phyloP scores from a whole-genome alignment of 2,329 filamentous ascomycete species.

The Aphanocladium album region DNA sequence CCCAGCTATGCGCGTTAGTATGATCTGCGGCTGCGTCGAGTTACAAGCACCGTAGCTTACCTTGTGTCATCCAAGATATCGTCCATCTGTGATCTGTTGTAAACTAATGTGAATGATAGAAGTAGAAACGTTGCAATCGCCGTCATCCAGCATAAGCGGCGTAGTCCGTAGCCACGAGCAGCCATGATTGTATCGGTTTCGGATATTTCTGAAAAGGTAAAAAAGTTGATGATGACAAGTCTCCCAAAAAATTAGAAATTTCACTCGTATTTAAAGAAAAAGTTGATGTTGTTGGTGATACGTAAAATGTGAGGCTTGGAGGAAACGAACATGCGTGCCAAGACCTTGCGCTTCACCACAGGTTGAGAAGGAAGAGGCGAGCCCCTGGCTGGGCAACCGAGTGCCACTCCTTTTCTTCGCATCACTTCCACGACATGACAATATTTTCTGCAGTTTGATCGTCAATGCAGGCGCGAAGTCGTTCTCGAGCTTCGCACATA shows the following conservation, averaged over 20 bases:
- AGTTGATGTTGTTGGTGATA: background rate
- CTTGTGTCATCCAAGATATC: background rate
- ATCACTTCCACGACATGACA: background rate
- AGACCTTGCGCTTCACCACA: background rate
- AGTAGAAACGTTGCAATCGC: background rate
- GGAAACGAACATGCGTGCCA: slow-evolving; percentile 1
- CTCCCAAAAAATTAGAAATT: background rate
- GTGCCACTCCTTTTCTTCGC: background rate
- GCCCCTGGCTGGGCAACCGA: background rate
- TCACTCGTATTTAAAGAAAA: background rate
- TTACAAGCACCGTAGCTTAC: background rate
- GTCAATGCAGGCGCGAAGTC: background rate
- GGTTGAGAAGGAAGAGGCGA: slow-evolving; percentile 10
- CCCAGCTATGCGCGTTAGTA: background rate
- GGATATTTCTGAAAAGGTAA: background rate
- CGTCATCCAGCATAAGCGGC: background rate
- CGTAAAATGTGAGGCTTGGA: background rate
- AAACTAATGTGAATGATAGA: background rate
- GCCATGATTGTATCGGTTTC: background rate
- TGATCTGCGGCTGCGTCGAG: background rate
- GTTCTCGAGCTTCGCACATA: too few relatives aligned
- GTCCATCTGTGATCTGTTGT: background rate
- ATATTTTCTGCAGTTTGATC: background rate
- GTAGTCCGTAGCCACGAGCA: background rate
- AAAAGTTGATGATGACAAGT: background rate